A percentile compares a stretch with the other conserved stretches of the same genome.
Conservation (phyloP, 2,329 filamentous ascomycete species). For the Hirsutella thompsonii region DNA sequence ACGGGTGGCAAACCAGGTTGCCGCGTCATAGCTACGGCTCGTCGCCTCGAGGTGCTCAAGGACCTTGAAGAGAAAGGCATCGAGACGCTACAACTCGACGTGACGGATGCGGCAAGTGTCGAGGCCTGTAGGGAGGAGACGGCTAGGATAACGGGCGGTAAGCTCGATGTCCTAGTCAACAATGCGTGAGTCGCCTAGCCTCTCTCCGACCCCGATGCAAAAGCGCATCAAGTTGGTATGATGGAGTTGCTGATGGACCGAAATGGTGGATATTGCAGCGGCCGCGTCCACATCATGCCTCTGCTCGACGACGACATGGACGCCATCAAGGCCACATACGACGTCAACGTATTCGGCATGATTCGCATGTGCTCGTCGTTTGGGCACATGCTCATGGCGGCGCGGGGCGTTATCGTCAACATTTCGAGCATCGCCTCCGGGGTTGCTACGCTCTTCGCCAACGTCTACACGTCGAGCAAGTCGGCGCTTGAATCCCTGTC, state of each 20-base stretch:
- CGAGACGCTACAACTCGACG: constrained; percentile 37
- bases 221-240: too few species aligned
- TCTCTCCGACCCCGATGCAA: too few species aligned
- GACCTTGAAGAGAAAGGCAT: constrained; percentile 33
- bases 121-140: constrained; percentile 32
- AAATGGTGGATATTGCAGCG: constrained; percentile 17
- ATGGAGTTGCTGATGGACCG: not conserved
- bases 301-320: constrained; percentile 37
- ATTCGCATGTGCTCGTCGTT: constrained; percentile 43
- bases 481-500: constrained; percentile 40
- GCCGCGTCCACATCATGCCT: constrained; percentile 36
- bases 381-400: constrained; percentile 32
- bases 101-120: constrained; percentile 38
- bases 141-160: constrained; percentile 33
- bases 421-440: constrained; percentile 38
- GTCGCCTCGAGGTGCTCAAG: constrained; percentile 32
- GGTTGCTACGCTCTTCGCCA: constrained; percentile 38
- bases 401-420: constrained; percentile 40
- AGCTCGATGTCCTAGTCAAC: constrained; percentile 45
- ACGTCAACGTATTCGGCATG: constrained; percentile 44
- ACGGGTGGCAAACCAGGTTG: constrained; percentile 14
- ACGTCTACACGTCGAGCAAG: constrained; percentile 43
- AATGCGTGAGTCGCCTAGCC: constrained; percentile 32
- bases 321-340: constrained; percentile 39
- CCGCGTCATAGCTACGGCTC: constrained; percentile 44